Percentiles rank a stretch among this genome's conserved stretches.
These are phyloP conservation scores for Blumeriella jaapii DNA, from an alignment of 2,329 filamentous ascomycete genomes.

Conservation along the genomic window DNA sequence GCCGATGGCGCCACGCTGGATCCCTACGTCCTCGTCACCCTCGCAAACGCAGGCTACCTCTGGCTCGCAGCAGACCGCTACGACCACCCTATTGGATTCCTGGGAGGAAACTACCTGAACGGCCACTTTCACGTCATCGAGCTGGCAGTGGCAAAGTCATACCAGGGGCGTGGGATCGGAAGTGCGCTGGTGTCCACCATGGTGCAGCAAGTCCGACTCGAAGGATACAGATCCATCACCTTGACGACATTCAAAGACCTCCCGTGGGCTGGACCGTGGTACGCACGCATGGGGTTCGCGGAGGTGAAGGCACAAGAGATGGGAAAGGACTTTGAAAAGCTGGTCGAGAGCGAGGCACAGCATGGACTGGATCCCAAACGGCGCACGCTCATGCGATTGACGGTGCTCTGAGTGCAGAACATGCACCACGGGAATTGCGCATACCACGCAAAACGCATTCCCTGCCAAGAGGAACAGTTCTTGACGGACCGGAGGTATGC, in stretches of 20 bases:
- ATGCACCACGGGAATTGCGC: neutral
- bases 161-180: slow-evolving; percentile 24
- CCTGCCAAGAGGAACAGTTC: neutral
- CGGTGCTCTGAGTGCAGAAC: slow-evolving; percentile 12
- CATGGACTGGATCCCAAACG: slow-evolving; percentile 19
- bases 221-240: slow-evolving; percentile 21
- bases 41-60: slow-evolving; percentile 21
- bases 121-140: slow-evolving; percentile 25
- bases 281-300: slow-evolving; percentile 21
- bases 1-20: slow-evolving; percentile 19
- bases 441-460: neutral
- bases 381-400: slow-evolving; percentile 24
- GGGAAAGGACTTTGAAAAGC: slow-evolving; percentile 18
- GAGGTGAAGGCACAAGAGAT: slow-evolving; percentile 19
- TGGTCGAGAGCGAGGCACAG: slow-evolving; percentile 19
- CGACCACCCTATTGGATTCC: slow-evolving; percentile 24
- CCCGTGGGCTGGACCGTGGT: slow-evolving; percentile 26
- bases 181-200: slow-evolving; percentile 22
- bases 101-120: slow-evolving; percentile 20
- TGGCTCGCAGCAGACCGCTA: slow-evolving; percentile 22
- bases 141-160: slow-evolving; percentile 21
- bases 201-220: slow-evolving; percentile 18
- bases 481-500: neutral
- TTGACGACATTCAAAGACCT: slow-evolving; percentile 24
- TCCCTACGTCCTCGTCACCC: slow-evolving; percentile 12